Evolutionary conservation across 2,329 filamentous ascomycete species (phyloP), one percentile per base, ranked within the genome.

Genomic region (Diaporthe nobilis): DNA sequence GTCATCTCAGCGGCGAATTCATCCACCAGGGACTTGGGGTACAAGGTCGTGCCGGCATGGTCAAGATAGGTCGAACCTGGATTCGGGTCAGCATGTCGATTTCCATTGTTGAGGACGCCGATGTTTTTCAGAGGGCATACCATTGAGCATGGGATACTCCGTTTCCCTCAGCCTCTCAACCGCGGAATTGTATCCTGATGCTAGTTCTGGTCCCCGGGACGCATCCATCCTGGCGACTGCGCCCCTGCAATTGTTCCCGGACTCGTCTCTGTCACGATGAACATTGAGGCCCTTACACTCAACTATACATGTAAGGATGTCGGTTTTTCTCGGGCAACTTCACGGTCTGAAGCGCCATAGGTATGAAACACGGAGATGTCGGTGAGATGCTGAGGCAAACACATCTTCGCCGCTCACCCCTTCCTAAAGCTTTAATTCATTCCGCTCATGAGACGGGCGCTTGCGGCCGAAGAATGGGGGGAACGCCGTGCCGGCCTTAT

Each of bases 11-110:
- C 83, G 12, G 94, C 91, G 84, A 98, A 98, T 34, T 86, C 88
- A 78, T 96, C 93, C 83, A 98, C 92, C 34, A 97, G 85, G 42
- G 94, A 95, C 83, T 94, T 96, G 57, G 95, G 88, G 81, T 94
- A 95, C 1, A 94, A 87, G 0, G 96, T 96, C n/a, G 95, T 94
- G n/a, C 95, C 96, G 0, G 95, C 95, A 93, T 98, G 96, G 80
- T 98, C 96, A 74, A 98, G 92, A 83, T 98, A 98, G 63, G 92
- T 88, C 13, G 91, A 91, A 71, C 90, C 94, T 96, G 73, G n/a
- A 12, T 39, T 20, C 47, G 76, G 63, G 77, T 77, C 78, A 65
- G 78, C 72, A 44, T 57, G 34, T 34, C 17, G 1, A 13, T 3
- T 17, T 42, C 49, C 31, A 31, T n/a, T 13, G 31, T 31, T 6